Conservation (phyloP, 2,329 filamentous ascomycete species). For the Hansfordia pulvinata region DNA sequence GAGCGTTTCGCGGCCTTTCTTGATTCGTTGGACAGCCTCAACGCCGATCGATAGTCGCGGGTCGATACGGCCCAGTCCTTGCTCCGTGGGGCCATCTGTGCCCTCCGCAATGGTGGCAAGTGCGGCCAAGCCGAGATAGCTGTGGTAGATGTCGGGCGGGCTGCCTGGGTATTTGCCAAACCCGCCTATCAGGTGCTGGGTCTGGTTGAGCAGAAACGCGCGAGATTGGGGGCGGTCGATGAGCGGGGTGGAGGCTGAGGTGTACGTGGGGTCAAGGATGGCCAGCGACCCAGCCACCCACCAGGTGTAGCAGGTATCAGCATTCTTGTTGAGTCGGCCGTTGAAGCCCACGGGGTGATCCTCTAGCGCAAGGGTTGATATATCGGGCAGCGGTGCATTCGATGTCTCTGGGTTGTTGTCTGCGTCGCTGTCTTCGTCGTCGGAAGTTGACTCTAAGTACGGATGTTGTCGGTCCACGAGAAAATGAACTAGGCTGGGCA, state of each 20-base stretch:
- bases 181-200: slow-evolving; percentile 73
- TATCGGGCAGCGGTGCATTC: slow-evolving; percentile 15
- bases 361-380: slow-evolving; percentile 22
- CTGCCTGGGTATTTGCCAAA: slow-evolving; percentile 61
- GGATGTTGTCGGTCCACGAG: slow-evolving; percentile 51
- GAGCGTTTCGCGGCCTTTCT: slow-evolving; percentile 29
- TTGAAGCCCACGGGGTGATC: slow-evolving; percentile 74
- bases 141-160: slow-evolving; percentile 72
- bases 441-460: slow-evolving; percentile 34
- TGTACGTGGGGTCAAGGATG: slow-evolving; percentile 33
- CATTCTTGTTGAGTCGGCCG: slow-evolving; percentile 78
- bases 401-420: slow-evolving; percentile 18
- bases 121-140: slow-evolving; percentile 74
- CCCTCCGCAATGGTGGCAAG: slow-evolving; percentile 48
- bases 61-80: slow-evolving; percentile 58
- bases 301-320: slow-evolving; percentile 93
- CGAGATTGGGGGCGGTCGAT: slow-evolving; percentile 47
- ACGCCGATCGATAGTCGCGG: slow-evolving; percentile 62
- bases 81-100: slow-evolving; percentile 32
- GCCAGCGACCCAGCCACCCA: slow-evolving; percentile 63
- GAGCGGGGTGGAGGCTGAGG: slow-evolving; percentile 42
- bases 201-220: slow-evolving; percentile 72
- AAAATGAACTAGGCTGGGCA: slow-evolving; percentile 30
- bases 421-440: slow-evolving; percentile 27
- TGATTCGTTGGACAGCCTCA: slow-evolving; percentile 37